phyloP scores from a whole-genome alignment of 2,329 filamentous ascomycete species.

The Phialocephala subalpina region DNA sequence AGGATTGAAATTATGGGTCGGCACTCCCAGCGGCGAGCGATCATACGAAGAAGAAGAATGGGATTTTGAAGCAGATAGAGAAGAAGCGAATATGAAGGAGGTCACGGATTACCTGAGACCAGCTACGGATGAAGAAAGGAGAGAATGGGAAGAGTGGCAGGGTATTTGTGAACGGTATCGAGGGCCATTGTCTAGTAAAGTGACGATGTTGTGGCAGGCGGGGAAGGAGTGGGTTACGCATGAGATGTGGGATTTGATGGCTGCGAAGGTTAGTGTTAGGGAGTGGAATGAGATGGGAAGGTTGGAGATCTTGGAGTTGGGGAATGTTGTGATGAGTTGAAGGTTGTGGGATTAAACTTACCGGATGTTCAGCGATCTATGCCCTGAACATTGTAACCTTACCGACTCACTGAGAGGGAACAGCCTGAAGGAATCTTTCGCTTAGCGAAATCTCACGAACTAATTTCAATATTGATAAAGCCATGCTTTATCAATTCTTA shows the following conservation, averaged over 20 bases:
- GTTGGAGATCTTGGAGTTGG: neutral
- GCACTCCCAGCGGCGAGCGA: neutral
- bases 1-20: neutral
- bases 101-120: neutral
- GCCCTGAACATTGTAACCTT: too few species aligned
- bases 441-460: too few species aligned
- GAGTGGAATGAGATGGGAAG: neutral
- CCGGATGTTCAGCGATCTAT: too few species aligned
- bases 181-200: neutral
- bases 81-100: neutral
- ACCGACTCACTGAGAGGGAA: too few species aligned
- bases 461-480: too few species aligned
- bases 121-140: neutral
- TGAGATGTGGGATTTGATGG: neutral
- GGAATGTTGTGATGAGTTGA: neutral
- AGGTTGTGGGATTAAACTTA: too few species aligned
- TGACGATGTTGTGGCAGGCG: neutral
- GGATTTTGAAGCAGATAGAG: neutral
- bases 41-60: neutral
- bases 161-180: neutral
- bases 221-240: neutral
- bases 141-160: neutral
- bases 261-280: neutral
- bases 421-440: too few species aligned
- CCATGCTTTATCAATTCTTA: too few species aligned